Base-by-base conservation (phyloP, 176 grass and related monocot species). In the sorghum (Sorghum bicolor) region DNA sequence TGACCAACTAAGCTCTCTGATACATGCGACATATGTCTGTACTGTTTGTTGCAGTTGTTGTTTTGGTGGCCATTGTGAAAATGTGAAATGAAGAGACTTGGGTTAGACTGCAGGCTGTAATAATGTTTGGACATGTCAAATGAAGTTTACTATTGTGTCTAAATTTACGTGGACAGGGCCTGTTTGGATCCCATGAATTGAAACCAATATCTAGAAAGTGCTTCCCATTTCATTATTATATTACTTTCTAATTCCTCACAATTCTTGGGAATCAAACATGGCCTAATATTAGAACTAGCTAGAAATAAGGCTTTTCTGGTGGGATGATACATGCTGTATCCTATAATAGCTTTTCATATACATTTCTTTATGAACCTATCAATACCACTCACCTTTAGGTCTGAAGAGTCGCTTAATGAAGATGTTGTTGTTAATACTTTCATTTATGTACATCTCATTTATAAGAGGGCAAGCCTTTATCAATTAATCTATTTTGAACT, bases 81-180 rank as follows among this genome's bases (percentile, higher is more conserved):
- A 58, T 68, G 45, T 37, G 30, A 65, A 83, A 66, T 84, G 45
- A 55, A 67, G 22, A 39, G 25, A 76, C 22, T 77, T 41, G 30
- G 33, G 3, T 67, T 33, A 47, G 34, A 60, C 26, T 39, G 48
- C 4, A 9, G 32, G 40, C 40, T 86, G 16, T 64, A 52, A 72
- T 47, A 26, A 28, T 76, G 60, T 67, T 67, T 67, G 26, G 1
- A 30, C 16, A 22, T 67, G 61, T 34, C 15, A 26, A 66, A 50
- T 13, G 13, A 44, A 85, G 11, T 10, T 8, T 64, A 29, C 10
- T 39, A 24, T 67, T 34, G 36, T 34, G 38, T 26, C 69, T 33
- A 60, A 82, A 58, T 61, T 64, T 36, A 65, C 20, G 45, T 28
- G 33, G 16, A 74, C 4, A 63, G 9, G 10, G 24, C 10, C 10